phyloP scores from a whole-genome alignment of 2,329 filamentous ascomycete species.

The Curvularia sp. region DNA sequence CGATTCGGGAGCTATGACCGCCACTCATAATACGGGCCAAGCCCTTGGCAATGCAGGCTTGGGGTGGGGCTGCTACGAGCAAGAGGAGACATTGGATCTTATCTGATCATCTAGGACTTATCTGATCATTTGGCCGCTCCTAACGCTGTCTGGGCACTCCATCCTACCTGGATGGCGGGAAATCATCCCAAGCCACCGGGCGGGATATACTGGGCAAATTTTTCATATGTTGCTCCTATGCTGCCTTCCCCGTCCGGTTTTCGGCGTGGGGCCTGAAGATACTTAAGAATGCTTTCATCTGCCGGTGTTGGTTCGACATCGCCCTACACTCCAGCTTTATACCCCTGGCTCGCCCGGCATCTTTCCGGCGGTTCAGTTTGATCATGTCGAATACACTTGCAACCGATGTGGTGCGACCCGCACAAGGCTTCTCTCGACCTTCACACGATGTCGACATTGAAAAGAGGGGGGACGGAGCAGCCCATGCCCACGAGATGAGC shows the following conservation, averaged over 20 bases:
- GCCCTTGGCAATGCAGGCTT: constrained; percentile 22
- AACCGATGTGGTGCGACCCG: constrained; percentile 26
- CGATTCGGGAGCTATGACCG: constrained; percentile 9
- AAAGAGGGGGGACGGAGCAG: constrained; percentile 24
- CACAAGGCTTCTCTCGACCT: constrained; percentile 14
- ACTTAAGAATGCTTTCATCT: constrained; percentile 26
- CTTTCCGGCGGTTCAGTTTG: constrained; percentile 11
- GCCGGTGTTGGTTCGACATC: constrained; percentile 21
- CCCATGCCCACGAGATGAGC: constrained; percentile 15
- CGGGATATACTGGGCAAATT: constrained; percentile 28
- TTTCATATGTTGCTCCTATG: constrained; percentile 23
- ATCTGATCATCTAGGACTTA: constrained; percentile 41
- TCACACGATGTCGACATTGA: constrained; percentile 31
- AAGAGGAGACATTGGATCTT: constrained; percentile 33
- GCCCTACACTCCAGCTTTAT: constrained; percentile 21
- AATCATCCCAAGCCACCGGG: constrained; percentile 34
- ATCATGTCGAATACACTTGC: constrained; percentile 25
- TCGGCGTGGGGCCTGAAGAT: constrained; percentile 28
- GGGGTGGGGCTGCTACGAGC: constrained; percentile 10
- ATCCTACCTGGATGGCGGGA: constrained; percentile 24
- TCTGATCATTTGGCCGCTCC: constrained; percentile 40
- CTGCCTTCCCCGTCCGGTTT: constrained; percentile 31
- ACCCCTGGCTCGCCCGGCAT: constrained; percentile 21
- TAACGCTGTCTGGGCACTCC: constrained; percentile 25
- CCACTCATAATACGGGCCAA: constrained; percentile 24